A percentile compares a stretch with the other conserved stretches of the same genome.
Evolutionary conservation across 768 basidiomycete species (phyloP).

Genomic region (Tylopilus subfusipes): DNA sequence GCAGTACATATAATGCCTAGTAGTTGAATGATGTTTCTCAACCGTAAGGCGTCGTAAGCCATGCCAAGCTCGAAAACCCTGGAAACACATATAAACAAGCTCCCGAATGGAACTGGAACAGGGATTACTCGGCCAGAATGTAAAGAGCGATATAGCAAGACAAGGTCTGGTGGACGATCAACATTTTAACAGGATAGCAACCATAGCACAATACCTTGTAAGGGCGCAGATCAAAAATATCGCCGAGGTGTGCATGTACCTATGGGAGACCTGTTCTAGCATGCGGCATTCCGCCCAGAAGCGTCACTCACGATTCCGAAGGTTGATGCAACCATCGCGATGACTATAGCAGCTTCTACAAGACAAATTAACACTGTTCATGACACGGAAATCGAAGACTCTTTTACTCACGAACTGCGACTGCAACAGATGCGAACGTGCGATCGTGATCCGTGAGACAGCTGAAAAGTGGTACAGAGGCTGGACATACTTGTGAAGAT

Average conservation of each 20-base stretch:
- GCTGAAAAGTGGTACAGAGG: neutral
- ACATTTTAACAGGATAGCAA: neutral
- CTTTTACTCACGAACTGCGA: constrained; percentile 54
- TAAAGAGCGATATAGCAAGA: constrained; percentile 85
- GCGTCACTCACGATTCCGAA: constrained; percentile 54
- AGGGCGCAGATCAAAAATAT: constrained; percentile 16
- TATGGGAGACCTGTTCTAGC: constrained; percentile 23
- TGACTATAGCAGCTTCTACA: constrained; percentile 70
- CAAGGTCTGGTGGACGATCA: constrained; percentile 49
- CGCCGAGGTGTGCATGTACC: constrained; percentile 43
- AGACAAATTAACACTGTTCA: neutral
- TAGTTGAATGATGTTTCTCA: constrained; percentile 77
- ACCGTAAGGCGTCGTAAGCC: constrained; percentile 77
- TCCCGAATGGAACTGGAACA: neutral
- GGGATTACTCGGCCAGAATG: constrained; percentile 70
- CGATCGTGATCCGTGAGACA: constrained; percentile 10
- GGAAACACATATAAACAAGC: constrained; percentile 4
- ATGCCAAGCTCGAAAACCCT: constrained; percentile 79
- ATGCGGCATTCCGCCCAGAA: neutral
- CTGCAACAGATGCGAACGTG: constrained; percentile 29
- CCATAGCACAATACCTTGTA: constrained; percentile 48
- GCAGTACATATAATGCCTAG: constrained; percentile 64
- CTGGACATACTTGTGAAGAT: constrained; percentile 59
- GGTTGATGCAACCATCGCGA: constrained; percentile 69
- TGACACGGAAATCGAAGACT: neutral